Conservation (phyloP, 495 filamentous ascomycete species). For the Penicillium paxilli region DNA sequence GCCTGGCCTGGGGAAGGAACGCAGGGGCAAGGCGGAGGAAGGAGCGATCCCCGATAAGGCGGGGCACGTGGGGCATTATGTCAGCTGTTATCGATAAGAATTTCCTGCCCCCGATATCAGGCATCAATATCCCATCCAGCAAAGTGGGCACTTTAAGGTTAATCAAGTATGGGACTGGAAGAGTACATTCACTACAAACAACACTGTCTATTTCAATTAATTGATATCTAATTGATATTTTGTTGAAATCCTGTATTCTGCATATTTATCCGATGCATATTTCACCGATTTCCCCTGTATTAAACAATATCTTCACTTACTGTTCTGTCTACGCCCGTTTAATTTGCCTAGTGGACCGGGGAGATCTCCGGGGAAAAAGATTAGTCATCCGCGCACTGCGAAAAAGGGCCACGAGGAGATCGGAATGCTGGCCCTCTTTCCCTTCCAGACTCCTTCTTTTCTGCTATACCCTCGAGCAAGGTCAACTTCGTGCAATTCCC, state of each 20-base stretch:
- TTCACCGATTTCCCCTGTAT: too few relatives aligned
- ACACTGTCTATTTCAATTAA: too few relatives aligned
- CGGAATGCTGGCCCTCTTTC: not conserved
- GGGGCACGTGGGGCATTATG: slow-evolving; percentile 26
- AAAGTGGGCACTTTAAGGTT: too few relatives aligned
- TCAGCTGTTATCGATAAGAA: slow-evolving; percentile 8
- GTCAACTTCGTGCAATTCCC: too few relatives aligned
- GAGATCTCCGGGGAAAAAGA: not conserved
- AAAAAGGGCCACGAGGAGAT: not conserved
- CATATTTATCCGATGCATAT: too few relatives aligned
- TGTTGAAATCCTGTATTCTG: too few relatives aligned
- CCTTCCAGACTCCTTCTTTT: not conserved
- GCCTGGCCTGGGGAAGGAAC: too few relatives aligned
- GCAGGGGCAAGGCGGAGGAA: not conserved
- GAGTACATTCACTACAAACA: too few relatives aligned
- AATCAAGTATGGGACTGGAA: too few relatives aligned
- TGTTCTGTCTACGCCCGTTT: not conserved
- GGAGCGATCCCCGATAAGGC: slow-evolving; percentile 17
- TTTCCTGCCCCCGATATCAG: not conserved
- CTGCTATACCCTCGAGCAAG: not conserved
- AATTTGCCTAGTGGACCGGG: not conserved
- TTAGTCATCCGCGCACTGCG: slow-evolving; percentile 11
- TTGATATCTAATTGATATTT: too few relatives aligned
- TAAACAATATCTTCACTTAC: not conserved
- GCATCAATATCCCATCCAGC: not conserved